These are phyloP conservation scores for Murraya paniculata DNA, from an alignment of 345 rosid species.

Conservation along the genomic window DNA sequence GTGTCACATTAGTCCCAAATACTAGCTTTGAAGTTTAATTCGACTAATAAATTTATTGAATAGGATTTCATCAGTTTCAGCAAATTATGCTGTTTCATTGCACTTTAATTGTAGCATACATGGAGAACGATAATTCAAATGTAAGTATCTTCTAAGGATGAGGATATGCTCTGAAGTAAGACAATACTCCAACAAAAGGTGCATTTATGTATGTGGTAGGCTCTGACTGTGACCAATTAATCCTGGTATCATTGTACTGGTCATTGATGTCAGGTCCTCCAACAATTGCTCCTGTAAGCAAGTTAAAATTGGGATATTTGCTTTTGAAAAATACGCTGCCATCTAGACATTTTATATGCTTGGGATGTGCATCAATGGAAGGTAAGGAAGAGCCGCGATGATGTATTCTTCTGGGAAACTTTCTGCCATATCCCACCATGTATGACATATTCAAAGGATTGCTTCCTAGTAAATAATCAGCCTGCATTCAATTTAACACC, in stretches of 20 bases:
- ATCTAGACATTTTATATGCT: conserved; percentile 35
- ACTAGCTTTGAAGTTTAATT: too few species aligned
- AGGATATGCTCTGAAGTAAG: conserved; percentile 33
- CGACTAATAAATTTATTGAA: too few species aligned
- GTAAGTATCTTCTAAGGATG: neutral
- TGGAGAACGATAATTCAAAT: neutral
- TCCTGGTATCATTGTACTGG: conserved; percentile 33
- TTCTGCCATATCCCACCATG: conserved; percentile 59
- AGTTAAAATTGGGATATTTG: conserved; percentile 36
- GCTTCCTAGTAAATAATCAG: conserved; percentile 57
- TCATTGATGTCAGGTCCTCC: conserved; percentile 59
- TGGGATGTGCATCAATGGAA: conserved; percentile 31
- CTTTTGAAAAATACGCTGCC: conserved; percentile 37
- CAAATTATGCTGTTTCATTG: neutral
- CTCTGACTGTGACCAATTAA: conserved; percentile 36
- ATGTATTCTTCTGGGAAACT: conserved; percentile 49
- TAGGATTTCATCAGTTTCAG: too few species aligned
- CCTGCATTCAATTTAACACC: conserved; percentile 20
- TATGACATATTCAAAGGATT: conserved; percentile 56
- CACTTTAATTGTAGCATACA: neutral
- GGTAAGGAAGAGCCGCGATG: conserved; percentile 62
- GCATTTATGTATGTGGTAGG: conserved; percentile 68
- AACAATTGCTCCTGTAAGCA: conserved; percentile 49
- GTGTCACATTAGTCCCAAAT: neutral
- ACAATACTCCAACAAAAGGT: conserved; percentile 57